A percentile compares a stretch with the other conserved stretches of the same genome.
Evolutionary conservation across 2,329 filamentous ascomycete species (phyloP).

Genomic region (Chrysoporthe deuterocubensis): DNA sequence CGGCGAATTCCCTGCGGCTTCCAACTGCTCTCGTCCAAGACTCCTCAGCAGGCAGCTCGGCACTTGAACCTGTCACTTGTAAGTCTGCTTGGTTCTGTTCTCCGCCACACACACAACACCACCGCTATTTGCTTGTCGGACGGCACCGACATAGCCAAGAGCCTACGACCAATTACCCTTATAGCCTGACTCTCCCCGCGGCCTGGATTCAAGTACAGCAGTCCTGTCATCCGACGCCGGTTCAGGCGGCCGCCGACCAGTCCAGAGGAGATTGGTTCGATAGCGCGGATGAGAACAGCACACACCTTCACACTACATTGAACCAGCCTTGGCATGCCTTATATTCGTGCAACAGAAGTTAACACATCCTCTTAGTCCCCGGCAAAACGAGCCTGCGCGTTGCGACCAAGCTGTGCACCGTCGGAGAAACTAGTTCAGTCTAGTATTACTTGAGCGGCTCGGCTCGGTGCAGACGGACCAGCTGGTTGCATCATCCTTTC

Average conservation of each 20-base stretch:
- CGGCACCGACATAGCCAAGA: background rate
- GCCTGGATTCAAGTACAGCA: background rate
- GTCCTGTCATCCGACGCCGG: background rate
- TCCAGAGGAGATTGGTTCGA: background rate
- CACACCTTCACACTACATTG: background rate
- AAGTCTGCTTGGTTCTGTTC: background rate
- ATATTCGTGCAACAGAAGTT: background rate
- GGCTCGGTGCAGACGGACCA: slow-evolving; percentile 20
- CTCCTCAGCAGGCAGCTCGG: too few relatives aligned
- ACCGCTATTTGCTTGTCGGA: background rate
- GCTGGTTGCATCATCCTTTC: slow-evolving; percentile 16
- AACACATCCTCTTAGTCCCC: slow-evolving; percentile 5
- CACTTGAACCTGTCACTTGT: background rate
- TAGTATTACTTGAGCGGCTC: slow-evolving; percentile 15
- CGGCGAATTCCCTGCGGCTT: background rate
- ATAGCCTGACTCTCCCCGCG: too few relatives aligned
- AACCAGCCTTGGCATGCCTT: background rate
- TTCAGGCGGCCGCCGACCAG: background rate
- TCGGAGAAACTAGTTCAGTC: slow-evolving; percentile 16
- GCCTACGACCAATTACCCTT: background rate
- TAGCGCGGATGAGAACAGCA: background rate
- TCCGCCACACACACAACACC: background rate
- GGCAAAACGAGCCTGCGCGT: slow-evolving; percentile 1
- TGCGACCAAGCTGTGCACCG: slow-evolving; percentile 4
- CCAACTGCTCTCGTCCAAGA: background rate